Evolutionary conservation across 108 stramenopile genomes (phyloP), one percentile per base, ranked within the genome.

Genomic region (Skeletonema grethae): DNA sequence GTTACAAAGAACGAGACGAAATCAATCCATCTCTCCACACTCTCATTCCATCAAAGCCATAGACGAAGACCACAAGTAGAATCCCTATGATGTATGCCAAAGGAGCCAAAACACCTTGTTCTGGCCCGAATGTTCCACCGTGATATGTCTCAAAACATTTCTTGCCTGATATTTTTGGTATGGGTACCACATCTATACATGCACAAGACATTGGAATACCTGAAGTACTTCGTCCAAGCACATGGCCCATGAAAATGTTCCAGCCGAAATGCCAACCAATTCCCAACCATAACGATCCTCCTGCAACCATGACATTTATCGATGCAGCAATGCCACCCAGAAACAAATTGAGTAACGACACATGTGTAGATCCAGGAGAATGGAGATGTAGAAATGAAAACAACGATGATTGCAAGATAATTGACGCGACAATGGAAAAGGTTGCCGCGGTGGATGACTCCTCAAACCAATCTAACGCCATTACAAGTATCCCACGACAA

Each of bases 261-360:
- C 80, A 81, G 0, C 80, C 80, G 38, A 81, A 81, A 56, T 81
- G 80, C 80, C 75, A 76, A 3, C 80, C 80, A 20, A 81, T 61
- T 12, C 72, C 70, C 6, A 75, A 38, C 64, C 69, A 80, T n/a
- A 80, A 25, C 0, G 66, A 61, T 24, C 79, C 74, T 48, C 63
- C 63, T 22, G 74, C 28, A 22, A 69, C 65, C 41, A 80, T 20
- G 22, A 80, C 73, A 63, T 80, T 80, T 1, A 61, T 58, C 7
- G 79, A 50, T 43, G 79, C 79, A 13, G 71, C 73, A 24, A 70
- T 48, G 6, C 79, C 79, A 30, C 79, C 79, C 5, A 80, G 3
- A 63, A 80, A 74, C 53, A 80, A 46, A 34, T 80, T 80, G 13
- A 64, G 5, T 9, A 80, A 46, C 3, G 73, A 74, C 2, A 80